phyloP scores from a whole-genome alignment of 2,329 filamentous ascomycete species.

The Celoporthe dispersa region DNA sequence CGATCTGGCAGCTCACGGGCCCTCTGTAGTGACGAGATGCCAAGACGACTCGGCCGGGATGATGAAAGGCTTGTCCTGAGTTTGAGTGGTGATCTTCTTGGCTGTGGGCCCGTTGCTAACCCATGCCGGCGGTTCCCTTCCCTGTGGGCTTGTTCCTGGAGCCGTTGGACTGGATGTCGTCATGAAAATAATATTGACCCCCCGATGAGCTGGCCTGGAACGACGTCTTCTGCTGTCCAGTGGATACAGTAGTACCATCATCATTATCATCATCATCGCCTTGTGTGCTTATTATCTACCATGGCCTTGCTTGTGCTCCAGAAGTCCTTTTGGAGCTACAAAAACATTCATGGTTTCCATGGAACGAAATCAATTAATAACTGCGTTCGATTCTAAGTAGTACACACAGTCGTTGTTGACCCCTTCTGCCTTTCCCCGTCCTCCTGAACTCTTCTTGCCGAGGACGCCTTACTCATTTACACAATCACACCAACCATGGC shows the following conservation, averaged over 20 bases:
- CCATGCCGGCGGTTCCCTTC: neutral
- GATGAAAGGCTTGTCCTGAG: neutral
- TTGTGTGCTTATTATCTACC: neutral
- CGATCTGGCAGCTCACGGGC: neutral
- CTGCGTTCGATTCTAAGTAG: too few relatives aligned
- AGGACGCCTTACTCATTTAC: neutral
- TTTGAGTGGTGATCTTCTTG: constrained; percentile 4
- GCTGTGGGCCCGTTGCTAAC: constrained; percentile 3
- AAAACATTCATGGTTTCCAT: neutral
- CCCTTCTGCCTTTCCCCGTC: neutral
- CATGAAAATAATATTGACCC: constrained; percentile 2
- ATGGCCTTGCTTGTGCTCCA: too few relatives aligned
- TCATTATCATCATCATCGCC: neutral
- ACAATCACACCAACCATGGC: neutral
- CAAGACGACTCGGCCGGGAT: constrained; percentile 6
- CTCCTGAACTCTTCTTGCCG: neutral
- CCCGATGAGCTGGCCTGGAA: neutral
- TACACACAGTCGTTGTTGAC: neutral
- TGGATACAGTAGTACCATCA: neutral
- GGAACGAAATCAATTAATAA: too few relatives aligned
- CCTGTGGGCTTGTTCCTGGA: neutral
- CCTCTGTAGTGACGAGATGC: constrained; percentile 12
- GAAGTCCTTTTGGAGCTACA: neutral
- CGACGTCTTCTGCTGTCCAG: neutral
- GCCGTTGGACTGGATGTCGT: constrained; percentile 1